Evolutionary conservation across 768 basidiomycete genomes (phyloP), one percentile per base, ranked within the genome.

Genomic region (Tremella mesenterica): DNA sequence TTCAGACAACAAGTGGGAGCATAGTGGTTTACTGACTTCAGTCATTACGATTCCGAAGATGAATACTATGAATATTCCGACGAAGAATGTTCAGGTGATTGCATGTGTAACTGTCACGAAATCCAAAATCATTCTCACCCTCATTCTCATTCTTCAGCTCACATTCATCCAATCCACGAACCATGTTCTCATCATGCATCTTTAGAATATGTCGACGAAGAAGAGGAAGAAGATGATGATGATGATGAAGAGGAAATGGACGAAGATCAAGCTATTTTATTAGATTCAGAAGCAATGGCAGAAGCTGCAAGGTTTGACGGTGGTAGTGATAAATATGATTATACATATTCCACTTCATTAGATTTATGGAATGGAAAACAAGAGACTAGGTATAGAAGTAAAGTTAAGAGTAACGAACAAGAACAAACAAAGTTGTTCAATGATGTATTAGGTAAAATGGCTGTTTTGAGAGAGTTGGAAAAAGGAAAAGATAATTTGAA

Each of bases 51-150:
- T 49, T 20, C 16, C 49, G 58, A 38, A 27, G 52, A 53, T 34
- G 54, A 56, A 13, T 58, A 60, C 8, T 59, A 57, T 29, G 61
- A 57, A 16, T 50, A 62, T n/a, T 58, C 59, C 20, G 61, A 36
- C 36, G 57, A 54, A 18, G 58, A 61, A 28, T 61, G 52, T 44
- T 59, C 60, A 16, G 43, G 45, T n/a, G 55, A 61, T 31, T 65
- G 60, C 53, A 60, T 60, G 18, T 59, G 57, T 39, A 38, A 53
- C 31, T 58, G 57, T 45, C 52, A 59, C 34, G 38, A 53, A 33
- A 44, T 47, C n/a, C 49, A 61, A 18, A 26, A 52, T 41, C 48
- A 58, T 31, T 28, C 47, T 4, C 57, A 64, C 48, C 52, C 52
- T 31, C 54, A 61, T 27, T 29, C 25, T 1, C 25, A 50, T 36